Evolutionary conservation across 1,284 basidiomycete genomes (phyloP), one percentile per base, ranked within the genome.

Genomic region (Apiotrichum montevideense): DNA sequence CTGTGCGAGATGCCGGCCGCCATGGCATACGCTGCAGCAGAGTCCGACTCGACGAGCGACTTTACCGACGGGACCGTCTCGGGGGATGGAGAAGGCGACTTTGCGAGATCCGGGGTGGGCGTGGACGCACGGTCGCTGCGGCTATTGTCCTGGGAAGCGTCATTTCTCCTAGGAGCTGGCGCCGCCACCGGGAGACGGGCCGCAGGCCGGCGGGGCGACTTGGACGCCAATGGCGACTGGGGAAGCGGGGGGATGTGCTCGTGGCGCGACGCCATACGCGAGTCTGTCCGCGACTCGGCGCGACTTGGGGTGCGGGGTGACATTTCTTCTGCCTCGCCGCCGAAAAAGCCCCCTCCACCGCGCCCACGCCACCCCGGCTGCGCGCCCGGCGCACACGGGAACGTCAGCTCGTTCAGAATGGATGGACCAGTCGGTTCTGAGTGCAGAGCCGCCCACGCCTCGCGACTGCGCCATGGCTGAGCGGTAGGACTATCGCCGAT

Each of bases 391-490:
- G 59, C 54, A 39, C 59, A 61, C 4, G 59, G 59, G 34, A 57
- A 50, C 0, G 54, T 47, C n/a, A 61, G 53, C 14, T 54, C 55
- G 32, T 45, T 41, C 5, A 57, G 46, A 8, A 61, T 41, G 4
- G 49, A 11, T 14, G 52, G 52, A 9, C 43, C 13, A 8, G 15
- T 29, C 6, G 43, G 33, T 2, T 52, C 53, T 21, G 39, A 40
- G 44, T 72, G 66, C 2, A 70, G 59, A 0, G 68, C 69, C 5
- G 56, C 48, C 70, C 70, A 72, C 2, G 65, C 63, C 29, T 69
- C 69, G 13, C 64, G 59, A 10, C 61, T 64, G 39, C 70, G 53
- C 70, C 69, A 72, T 14, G 70, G 70, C 58, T 72, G 69, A 39
- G 35, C 47, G 4, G 48, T 11, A 29, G 35, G 21, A 21, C 39